phyloP scores from a whole-genome alignment of 352 stramenopile genomes.

The Phytophthora capsici region DNA sequence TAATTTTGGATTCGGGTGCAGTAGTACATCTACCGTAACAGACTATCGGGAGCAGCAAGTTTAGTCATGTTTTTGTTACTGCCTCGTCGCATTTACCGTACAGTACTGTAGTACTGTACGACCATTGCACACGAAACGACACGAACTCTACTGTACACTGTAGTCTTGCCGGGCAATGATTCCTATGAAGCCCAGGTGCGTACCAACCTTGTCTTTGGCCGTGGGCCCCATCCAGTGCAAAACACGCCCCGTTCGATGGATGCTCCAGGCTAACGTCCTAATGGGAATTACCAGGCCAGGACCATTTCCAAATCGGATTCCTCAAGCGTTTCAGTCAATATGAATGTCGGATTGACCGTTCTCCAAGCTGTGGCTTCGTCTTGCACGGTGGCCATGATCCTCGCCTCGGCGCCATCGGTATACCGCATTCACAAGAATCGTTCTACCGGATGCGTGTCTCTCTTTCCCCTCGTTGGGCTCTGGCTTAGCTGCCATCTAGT shows the following conservation, averaged over 20 bases:
- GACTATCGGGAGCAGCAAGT: too few species aligned
- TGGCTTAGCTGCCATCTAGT: slow-evolving; percentile 43
- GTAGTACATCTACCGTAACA: too few species aligned
- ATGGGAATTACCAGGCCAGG: neutral
- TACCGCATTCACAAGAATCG: slow-evolving; percentile 38
- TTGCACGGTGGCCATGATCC: slow-evolving; percentile 42
- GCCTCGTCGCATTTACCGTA: slow-evolving; percentile 20
- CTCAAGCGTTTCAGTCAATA: slow-evolving; percentile 8
- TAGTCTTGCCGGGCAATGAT: neutral
- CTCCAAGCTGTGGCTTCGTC: slow-evolving; percentile 41
- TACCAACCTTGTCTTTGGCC: slow-evolving; percentile 22
- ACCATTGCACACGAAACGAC: slow-evolving; percentile 16
- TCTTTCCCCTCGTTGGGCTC: slow-evolving; percentile 39
- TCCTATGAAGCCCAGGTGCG: slow-evolving; percentile 20
- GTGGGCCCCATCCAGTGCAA: slow-evolving; percentile 4
- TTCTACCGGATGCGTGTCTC: slow-evolving; percentile 25
- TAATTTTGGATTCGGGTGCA: too few species aligned
- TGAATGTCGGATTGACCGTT: slow-evolving; percentile 29
- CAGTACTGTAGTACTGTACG: too few species aligned
- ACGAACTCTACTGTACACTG: neutral
- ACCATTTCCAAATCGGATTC: slow-evolving; percentile 27
- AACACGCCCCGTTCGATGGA: slow-evolving; percentile 1
- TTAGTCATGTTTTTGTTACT: neutral
- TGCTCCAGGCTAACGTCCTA: too few species aligned
- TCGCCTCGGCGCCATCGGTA: slow-evolving; percentile 34